Evolutionary conservation across 345 rosid species (phyloP).

Genomic region (Cardiospermum halicacabum): DNA sequence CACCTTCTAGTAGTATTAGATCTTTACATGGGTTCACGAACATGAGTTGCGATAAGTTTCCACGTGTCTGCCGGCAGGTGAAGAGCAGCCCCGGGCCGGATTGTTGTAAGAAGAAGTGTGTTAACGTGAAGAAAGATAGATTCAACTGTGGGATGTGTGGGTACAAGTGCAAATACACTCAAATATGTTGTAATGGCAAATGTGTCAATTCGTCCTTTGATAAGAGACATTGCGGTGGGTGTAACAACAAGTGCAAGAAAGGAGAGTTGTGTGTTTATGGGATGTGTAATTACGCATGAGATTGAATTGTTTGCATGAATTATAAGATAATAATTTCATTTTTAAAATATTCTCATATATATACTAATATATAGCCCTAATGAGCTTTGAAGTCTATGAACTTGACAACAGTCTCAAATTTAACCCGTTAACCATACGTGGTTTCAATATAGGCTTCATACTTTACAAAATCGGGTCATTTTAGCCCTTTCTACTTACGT

Average conservation of each 20-base stretch:
- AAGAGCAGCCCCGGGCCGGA: constrained; percentile 28
- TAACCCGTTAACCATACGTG: too few species aligned
- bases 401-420: too few species aligned
- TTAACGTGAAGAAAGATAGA: constrained; percentile 23
- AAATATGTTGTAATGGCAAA: constrained; percentile 22
- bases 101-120: constrained; percentile 35
- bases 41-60: constrained; percentile 24
- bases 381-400: too few species aligned
- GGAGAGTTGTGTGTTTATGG: constrained; percentile 23
- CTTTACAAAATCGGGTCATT: too few species aligned
- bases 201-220: constrained; percentile 25
- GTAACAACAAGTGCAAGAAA: constrained; percentile 26
- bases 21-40: too few species aligned
- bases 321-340: not conserved
- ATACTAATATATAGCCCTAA: too few species aligned
- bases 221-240: constrained; percentile 21
- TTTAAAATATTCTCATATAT: too few species aligned
- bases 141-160: constrained; percentile 27
- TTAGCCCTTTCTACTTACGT: too few species aligned
- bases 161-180: constrained; percentile 26
- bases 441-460: too few species aligned
- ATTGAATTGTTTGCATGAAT: not conserved
- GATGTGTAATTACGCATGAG: constrained; percentile 28
- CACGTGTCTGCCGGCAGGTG: constrained; percentile 17
- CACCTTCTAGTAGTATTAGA: too few species aligned